phyloP scores from a whole-genome alignment of 305 asterid species.

The Fraxinus paxiana region DNA sequence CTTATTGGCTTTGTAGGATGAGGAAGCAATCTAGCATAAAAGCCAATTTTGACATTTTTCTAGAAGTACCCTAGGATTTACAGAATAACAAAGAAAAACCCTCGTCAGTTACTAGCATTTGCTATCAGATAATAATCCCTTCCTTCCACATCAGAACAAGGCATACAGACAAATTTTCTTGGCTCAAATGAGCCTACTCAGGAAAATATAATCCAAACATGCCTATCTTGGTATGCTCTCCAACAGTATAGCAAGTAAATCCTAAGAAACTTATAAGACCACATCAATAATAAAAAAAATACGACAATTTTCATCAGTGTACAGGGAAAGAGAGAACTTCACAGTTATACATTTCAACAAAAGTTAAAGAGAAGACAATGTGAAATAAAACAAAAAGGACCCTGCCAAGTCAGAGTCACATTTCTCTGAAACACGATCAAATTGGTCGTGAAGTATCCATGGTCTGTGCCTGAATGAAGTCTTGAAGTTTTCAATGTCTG shows the following conservation, averaged over 20 bases:
- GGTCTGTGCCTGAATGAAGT: conserved; percentile 38
- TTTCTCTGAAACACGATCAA: conserved; percentile 26
- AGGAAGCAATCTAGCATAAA: neutral
- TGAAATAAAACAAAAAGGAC: conserved; percentile 30
- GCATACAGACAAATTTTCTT: neutral
- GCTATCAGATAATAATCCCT: neutral
- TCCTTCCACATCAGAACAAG: neutral
- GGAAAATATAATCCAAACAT: neutral
- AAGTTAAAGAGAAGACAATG: conserved; percentile 11
- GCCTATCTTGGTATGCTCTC: neutral
- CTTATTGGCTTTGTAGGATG: neutral
- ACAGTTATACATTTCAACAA: neutral
- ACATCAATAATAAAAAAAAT: neutral
- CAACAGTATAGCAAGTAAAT: neutral
- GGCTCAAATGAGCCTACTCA: neutral
- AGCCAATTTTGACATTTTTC: neutral
- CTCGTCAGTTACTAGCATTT: neutral
- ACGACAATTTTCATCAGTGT: neutral
- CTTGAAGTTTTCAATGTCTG: conserved; percentile 38
- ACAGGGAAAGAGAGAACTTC: conserved; percentile 12
- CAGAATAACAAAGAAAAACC: neutral
- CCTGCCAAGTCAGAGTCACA: conserved; percentile 38
- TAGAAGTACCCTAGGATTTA: neutral
- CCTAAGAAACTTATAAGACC: conserved; percentile 2
- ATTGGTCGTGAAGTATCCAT: conserved; percentile 41